Percentiles rank a stretch among this genome's conserved stretches.
Evolutionary conservation across 2,329 filamentous ascomycete species (phyloP).

Genomic region (Beauveria sp.): DNA sequence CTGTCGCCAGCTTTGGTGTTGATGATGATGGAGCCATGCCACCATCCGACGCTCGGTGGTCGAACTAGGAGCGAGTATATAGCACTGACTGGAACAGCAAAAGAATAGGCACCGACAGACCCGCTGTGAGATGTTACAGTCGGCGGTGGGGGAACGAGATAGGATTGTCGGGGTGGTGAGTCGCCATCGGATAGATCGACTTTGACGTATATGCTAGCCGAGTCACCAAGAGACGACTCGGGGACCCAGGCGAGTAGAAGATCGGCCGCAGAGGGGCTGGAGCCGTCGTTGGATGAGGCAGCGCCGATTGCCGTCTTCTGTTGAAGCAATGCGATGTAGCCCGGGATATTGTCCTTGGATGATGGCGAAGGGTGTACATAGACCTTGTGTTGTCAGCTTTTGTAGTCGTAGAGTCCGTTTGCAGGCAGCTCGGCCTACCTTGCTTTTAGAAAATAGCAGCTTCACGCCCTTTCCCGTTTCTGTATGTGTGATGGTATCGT

Average conservation of each 20-base stretch:
- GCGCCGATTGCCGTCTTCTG: slow-evolving; percentile 57
- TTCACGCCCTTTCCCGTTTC: slow-evolving; percentile 79
- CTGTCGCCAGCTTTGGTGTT: slow-evolving; percentile 86
- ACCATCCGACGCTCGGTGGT: slow-evolving; percentile 93
- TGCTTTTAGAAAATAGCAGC: slow-evolving; percentile 92
- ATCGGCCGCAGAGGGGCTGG: slow-evolving; percentile 53
- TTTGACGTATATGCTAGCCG: slow-evolving; percentile 85
- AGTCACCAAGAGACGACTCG: slow-evolving; percentile 78
- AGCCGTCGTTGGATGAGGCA: slow-evolving; percentile 26
- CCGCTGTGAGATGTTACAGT: slow-evolving; percentile 70
- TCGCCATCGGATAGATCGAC: slow-evolving; percentile 81
- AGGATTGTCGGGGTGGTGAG: slow-evolving; percentile 72
- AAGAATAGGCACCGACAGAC: slow-evolving; percentile 73
- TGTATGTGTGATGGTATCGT: slow-evolving; percentile 83
- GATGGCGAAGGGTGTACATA: slow-evolving; percentile 93
- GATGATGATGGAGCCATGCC: slow-evolving; percentile 93
- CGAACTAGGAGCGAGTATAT: slow-evolving; percentile 89
- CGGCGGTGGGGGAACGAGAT: slow-evolving; percentile 85
- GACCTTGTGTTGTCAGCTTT: slow-evolving; percentile 48
- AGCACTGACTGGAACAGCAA: slow-evolving; percentile 81
- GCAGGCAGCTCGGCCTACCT: slow-evolving; percentile 58
- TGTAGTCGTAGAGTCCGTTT: not conserved
- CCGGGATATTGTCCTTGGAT: slow-evolving; percentile 89
- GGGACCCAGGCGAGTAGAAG: slow-evolving; percentile 90
- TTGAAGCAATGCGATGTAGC: slow-evolving; percentile 87